These are phyloP conservation scores for Epichloe uncinata DNA, from an alignment of 2,329 filamentous ascomycete species.

Conservation along the genomic window DNA sequence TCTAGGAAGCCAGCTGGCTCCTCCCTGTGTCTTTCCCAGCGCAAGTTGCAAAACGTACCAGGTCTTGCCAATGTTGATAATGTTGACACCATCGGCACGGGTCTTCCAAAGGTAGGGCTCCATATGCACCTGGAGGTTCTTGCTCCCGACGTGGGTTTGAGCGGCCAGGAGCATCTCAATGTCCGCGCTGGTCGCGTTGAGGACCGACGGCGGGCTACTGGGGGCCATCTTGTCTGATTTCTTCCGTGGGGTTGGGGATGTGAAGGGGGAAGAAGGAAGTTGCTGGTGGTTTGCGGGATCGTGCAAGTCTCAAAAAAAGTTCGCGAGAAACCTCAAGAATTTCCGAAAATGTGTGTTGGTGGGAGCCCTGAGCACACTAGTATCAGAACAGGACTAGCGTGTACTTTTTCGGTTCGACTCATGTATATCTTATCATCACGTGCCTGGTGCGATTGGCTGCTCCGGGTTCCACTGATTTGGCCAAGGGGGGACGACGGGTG, in stretches of 20 bases:
- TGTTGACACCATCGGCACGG: slow-evolving; percentile 93
- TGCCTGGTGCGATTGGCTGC: slow-evolving; percentile 15
- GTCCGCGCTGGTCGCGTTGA: slow-evolving; percentile 96
- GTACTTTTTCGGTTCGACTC: not conserved
- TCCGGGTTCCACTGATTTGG: slow-evolving; percentile 2
- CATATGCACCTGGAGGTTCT: slow-evolving; percentile 99
- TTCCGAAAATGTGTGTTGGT: slow-evolving; percentile 26
- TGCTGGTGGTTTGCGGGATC: slow-evolving; percentile 11
- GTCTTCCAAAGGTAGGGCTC: slow-evolving; percentile 99
- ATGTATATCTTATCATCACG: slow-evolving; percentile 14
- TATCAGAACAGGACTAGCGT: slow-evolving; percentile 11
- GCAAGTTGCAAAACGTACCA: slow-evolving; percentile 49
- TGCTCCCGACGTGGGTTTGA: slow-evolving; percentile 91
- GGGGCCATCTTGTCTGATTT: slow-evolving; percentile 73
- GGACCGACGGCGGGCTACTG: slow-evolving; percentile 81
- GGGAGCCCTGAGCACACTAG: slow-evolving; percentile 23
- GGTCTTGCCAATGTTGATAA: slow-evolving; percentile 99
- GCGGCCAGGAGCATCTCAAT: slow-evolving; percentile 99
- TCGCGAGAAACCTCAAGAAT: slow-evolving; percentile 25
- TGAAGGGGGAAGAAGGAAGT: slow-evolving; percentile 17
- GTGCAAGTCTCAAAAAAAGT: slow-evolving; percentile 26
- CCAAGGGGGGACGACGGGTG: not conserved
- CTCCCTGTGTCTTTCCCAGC: too few relatives aligned
- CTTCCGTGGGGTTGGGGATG: slow-evolving; percentile 22
- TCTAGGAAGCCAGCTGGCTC: not conserved